A percentile compares a stretch with the other conserved stretches of the same genome.
Conservation (phyloP, 1,284 basidiomycete species). For the Xerocomus amazonicus region DNA sequence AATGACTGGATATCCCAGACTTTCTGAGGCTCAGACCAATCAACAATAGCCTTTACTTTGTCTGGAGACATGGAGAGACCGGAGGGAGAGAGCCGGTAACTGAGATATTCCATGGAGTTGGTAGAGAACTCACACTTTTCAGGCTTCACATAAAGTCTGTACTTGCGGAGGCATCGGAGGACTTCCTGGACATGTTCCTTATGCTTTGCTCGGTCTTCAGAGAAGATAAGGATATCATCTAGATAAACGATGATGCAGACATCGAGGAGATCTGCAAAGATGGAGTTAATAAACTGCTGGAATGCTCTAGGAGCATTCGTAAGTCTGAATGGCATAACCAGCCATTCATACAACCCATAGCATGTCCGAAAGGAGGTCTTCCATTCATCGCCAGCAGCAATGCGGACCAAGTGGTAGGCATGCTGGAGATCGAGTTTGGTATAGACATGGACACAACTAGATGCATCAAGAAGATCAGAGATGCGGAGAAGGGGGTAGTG, state of each 20-base stretch:
- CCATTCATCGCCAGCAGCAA: no score
- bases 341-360: background rate
- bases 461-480: background rate
- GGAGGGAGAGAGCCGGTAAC: no score
- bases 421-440: no score
- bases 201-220: background rate
- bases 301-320: background rate
- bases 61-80: no score
- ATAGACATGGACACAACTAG: background rate
- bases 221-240: background rate
- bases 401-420: no score
- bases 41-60: no score
- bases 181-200: background rate
- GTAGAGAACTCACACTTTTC: background rate
- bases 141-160: background rate
- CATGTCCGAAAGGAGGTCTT: no score
- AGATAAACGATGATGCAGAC: background rate
- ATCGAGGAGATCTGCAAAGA: background rate
- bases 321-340: background rate
- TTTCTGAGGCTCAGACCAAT: no score
- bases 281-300: background rate
- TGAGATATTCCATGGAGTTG: no score
- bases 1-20: no score
- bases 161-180: background rate
- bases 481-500: background rate